Conservation (phyloP, 192 early-diverging fungal species). For the Phlyctochytrium arcticum region DNA sequence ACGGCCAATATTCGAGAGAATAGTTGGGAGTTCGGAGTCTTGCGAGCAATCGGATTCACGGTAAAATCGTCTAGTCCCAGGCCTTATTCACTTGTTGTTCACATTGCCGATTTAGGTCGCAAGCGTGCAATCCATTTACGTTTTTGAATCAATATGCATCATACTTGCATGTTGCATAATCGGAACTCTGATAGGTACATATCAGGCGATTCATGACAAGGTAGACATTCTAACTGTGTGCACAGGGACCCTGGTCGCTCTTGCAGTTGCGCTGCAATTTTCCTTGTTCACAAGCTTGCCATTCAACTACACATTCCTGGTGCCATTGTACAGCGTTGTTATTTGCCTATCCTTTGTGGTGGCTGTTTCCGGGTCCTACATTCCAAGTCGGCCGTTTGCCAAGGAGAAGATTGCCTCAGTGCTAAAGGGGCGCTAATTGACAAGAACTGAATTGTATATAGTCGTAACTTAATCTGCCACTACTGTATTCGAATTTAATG, state of each 20-base stretch:
- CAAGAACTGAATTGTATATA: neutral
- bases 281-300: constrained; percentile 30
- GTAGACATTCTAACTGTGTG: too few species aligned
- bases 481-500: too few species aligned
- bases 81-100: too few species aligned
- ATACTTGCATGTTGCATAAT: constrained; percentile 19
- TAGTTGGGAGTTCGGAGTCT: constrained; percentile 35
- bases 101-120: constrained; percentile 3
- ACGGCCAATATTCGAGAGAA: constrained; percentile 35
- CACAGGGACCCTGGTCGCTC: constrained; percentile 11
- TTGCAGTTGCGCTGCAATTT: constrained; percentile 29
- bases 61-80: constrained; percentile 5
- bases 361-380: constrained; percentile 20
- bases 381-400: constrained; percentile 11
- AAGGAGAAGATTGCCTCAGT: constrained; percentile 23
- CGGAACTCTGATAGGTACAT: constrained; percentile 24
- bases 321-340: constrained; percentile 6
- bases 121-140: constrained; percentile 21
- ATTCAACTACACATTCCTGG: constrained; percentile 27
- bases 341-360: constrained; percentile 19
- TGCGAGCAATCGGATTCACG: constrained; percentile 28
- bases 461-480: neutral
- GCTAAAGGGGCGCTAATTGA: constrained; percentile 21
- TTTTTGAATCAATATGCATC: constrained; percentile 32
- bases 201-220: too few species aligned